A percentile compares a stretch with the other conserved stretches of the same genome.
Evolutionary conservation across 805 yeast species (phyloP).

Genomic region (Pichia deserticola): DNA sequence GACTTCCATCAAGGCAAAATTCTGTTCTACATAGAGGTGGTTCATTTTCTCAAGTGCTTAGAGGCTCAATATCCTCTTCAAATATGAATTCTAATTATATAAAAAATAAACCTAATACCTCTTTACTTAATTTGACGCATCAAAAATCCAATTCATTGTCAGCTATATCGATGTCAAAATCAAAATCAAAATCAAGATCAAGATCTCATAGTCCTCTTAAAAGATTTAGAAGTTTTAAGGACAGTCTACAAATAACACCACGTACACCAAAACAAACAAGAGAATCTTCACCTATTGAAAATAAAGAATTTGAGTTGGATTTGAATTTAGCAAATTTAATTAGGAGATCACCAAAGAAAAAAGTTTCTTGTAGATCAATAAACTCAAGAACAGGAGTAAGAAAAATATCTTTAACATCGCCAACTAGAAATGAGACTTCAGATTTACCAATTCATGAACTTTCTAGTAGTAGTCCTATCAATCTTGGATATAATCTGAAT

Average conservation of each 20-base stretch:
- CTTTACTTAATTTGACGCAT: background rate
- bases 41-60: background rate
- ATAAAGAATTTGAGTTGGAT: conserved; percentile 18
- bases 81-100: background rate
- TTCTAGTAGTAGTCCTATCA: background rate
- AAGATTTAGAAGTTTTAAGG: conserved; percentile 19
- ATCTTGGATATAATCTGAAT: background rate
- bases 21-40: background rate
- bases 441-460: background rate
- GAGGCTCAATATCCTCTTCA: background rate
- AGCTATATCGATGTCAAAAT: conserved; percentile 2
- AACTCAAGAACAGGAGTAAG: background rate
- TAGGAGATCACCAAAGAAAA: conserved; percentile 22
- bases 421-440: background rate
- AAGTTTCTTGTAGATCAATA: conserved; percentile 3
- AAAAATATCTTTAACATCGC: background rate
- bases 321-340: conserved; percentile 22
- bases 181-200: conserved; percentile 1
- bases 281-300: background rate
- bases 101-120: background rate
- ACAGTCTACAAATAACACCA: conserved; percentile 6
- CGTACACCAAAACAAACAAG: background rate
- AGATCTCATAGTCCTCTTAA: conserved; percentile 23
- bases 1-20: background rate
- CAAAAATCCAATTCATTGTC: conserved; percentile 6